Base-by-base conservation (phyloP, 116 monocot species). In the Phalaenopsis hybrid region DNA sequence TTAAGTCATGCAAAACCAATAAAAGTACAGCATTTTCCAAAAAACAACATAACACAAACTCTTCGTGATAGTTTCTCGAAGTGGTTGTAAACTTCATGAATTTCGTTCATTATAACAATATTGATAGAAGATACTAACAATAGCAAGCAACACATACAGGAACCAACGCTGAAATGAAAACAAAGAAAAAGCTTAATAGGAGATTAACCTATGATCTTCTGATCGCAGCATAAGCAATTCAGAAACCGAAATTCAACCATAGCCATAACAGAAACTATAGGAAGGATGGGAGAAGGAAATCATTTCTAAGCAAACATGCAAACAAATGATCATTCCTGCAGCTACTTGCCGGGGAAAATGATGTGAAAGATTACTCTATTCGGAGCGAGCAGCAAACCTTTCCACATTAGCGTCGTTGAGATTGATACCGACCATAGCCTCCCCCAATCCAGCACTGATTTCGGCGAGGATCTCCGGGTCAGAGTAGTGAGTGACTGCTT, bases 341-440 rank as follows among this genome's bases (percentile, higher is more conserved):
- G 17, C 73, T 13, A 16, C 73, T 6, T 41, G 43, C 43, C 0
- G 46, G 15, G 16, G 46, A 23, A 45, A 9, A 48, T 73, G 77
- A 77, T 10, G 51, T 13, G 51, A 33, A 41, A 23, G 28, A 17
- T 52, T 28, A 31, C 15, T 44, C 77, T 77, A 84, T 80, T 84
- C 84, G 25, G 84, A 84, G 33, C 84, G 84, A 25, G 21, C 20
- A 2, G 84, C 84, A 61, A 84, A 84, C 84, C 84, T 84, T 72
- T 84, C 84, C n/a, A 84, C 84, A 44, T 79, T 84, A n/a, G 72
- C 18, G 79, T 84, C 84, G 28, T 75, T 84, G 34, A 84, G 61
- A 75, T 84, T 84, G 80, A 84, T 80, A 15, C 84, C 84, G 5
- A 80, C 84, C 84, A 84, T 84, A 1, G 84, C 84, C 48, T 84